Base-by-base conservation (phyloP, 2,329 filamentous ascomycete species). In the Periconia macrospinosa region DNA sequence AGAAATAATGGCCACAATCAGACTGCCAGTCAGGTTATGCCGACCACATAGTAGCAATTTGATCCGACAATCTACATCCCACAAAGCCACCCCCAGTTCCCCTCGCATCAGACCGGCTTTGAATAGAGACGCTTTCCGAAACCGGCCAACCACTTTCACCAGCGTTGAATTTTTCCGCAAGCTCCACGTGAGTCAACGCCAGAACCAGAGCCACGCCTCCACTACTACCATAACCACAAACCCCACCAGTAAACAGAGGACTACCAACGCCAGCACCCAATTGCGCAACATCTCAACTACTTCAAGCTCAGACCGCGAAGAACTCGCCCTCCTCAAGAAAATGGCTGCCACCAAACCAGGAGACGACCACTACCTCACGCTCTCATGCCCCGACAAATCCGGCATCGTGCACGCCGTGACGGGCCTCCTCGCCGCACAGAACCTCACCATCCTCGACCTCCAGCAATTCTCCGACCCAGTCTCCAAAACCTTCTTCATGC, bases 371-470 rank as follows among this genome's bases (percentile, higher is more conserved):
- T 71, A 65, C 63, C 84, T 94, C 63, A 93, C 90, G 27, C 82
- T 94, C 58, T 91, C 89, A 50, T 93, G 90, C 77, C 89, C 90
- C 49, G 90, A 94, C 78, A 88, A 89, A 78, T 84, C 90, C 23
- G 90, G 90, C 72, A 93, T 94, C 70, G 88, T 94, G 58, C 89
- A 93, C 74, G 88, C 89, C 52, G 90, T 94, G 61, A 93, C 90
- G 8, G 89, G 86, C 57, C 81, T 93, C 63, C 83, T 94, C 58
- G 88, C 89, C 45, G 76, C 82, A 57, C 83, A 90, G 73, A 83
- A 85, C 65, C 82, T 92, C 76, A 94, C 92, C 75, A 90, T 94
- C 70, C 79, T 93, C 59, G 89, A 94, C 75, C 83, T 92, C 59
- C 90, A 92, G 76, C 90, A 94, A 76, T 94, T 91, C 79, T 89